Percentiles rank a stretch among this genome's conserved stretches.
These are phyloP conservation scores for Aspergillus bombycis DNA, from an alignment of 2,329 filamentous ascomycete genomes.

Conservation along the genomic window DNA sequence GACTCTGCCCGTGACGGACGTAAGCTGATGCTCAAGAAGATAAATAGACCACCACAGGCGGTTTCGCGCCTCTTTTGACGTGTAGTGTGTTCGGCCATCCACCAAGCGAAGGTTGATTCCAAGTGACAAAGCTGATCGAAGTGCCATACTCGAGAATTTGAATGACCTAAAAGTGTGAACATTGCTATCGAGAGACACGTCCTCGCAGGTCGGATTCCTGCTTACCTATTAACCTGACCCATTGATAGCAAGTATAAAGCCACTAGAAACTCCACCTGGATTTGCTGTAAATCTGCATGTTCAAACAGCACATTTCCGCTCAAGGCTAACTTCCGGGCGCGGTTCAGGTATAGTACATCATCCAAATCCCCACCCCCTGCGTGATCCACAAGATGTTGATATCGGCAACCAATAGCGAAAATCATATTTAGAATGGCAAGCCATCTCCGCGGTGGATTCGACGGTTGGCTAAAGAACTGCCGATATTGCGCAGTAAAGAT, in stretches of 20 bases:
- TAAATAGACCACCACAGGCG: conserved; percentile 51
- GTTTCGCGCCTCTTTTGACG: conserved; percentile 44
- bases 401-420: conserved; percentile 48
- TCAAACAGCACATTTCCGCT: conserved; percentile 42
- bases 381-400: conserved; percentile 38
- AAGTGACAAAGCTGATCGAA: conserved; percentile 44
- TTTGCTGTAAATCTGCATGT: conserved; percentile 47
- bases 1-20: conserved; percentile 46
- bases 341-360: conserved; percentile 44
- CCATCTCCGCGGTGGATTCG: conserved; percentile 38
- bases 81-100: conserved; percentile 36
- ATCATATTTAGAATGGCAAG: conserved; percentile 50
- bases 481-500: conserved; percentile 45
- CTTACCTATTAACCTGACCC: conserved; percentile 48
- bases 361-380: conserved; percentile 29
- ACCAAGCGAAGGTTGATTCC: conserved; percentile 47
- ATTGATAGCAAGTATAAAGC: conserved; percentile 44
- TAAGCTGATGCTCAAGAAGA: conserved; percentile 44
- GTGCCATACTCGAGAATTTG: conserved; percentile 44
- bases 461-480: conserved; percentile 31
- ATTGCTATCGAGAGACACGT: neutral
- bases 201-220: neutral
- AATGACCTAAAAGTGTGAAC: conserved; percentile 36
- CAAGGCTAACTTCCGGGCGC: conserved; percentile 42
- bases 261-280: conserved; percentile 45